Evolutionary conservation across 208 protist genomes (phyloP).

Genomic region (Leishmania tarentolae): DNA sequence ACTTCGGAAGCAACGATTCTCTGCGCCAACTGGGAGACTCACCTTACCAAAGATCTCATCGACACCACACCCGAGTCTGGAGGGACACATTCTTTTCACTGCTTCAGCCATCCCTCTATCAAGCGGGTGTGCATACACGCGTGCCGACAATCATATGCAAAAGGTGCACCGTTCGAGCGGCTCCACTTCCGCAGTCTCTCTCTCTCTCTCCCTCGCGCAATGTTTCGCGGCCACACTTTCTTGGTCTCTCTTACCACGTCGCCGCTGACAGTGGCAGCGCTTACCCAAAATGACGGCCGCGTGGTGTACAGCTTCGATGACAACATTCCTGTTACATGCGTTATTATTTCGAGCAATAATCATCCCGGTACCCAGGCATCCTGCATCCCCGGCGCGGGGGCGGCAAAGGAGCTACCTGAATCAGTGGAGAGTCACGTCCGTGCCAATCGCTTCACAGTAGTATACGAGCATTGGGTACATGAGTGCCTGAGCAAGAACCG

Average conservation of each 20-base stretch:
- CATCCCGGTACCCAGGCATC: neutral
- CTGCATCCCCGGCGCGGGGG: slow-evolving; percentile 9
- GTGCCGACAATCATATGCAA: neutral
- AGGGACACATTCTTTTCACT: neutral
- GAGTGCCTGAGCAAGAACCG: slow-evolving; percentile 29
- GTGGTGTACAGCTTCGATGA: slow-evolving; percentile 37
- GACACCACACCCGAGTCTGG: neutral
- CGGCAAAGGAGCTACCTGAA: slow-evolving; percentile 1
- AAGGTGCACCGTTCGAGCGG: neutral
- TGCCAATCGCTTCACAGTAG: slow-evolving; percentile 44
- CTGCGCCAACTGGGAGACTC: neutral
- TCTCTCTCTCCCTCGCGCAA: neutral
- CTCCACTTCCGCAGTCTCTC: neutral
- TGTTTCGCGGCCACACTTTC: slow-evolving; percentile 51
- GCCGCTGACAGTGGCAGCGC: slow-evolving; percentile 30
- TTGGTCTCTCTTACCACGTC: slow-evolving; percentile 37
- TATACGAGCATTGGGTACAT: slow-evolving; percentile 61
- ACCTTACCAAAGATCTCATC: neutral
- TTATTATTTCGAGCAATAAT: slow-evolving; percentile 28
- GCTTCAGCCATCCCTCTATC: neutral
- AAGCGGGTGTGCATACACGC: neutral
- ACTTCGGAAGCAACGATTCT: neutral
- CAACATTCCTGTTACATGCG: slow-evolving; percentile 29
- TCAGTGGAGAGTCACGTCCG: slow-evolving; percentile 27
- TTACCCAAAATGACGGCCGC: slow-evolving; percentile 43